phyloP scores from a whole-genome alignment of 2,329 filamentous ascomycete genomes.

The Niveomyces coronatus region DNA sequence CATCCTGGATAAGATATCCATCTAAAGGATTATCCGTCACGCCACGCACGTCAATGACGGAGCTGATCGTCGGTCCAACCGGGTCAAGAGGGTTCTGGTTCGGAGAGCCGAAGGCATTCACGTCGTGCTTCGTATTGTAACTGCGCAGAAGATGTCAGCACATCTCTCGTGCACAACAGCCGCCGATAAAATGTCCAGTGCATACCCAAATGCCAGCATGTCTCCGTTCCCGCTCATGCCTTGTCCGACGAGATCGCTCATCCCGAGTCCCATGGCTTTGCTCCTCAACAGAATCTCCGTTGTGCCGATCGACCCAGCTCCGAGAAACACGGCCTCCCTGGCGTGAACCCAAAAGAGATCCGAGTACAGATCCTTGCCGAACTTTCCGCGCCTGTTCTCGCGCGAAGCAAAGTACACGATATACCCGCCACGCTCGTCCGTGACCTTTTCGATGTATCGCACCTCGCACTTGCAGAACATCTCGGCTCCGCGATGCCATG shows the following conservation, averaged over 20 bases:
- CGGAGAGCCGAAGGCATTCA: constrained; percentile 15
- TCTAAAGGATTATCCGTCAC: constrained; percentile 41
- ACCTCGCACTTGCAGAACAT: constrained; percentile 63
- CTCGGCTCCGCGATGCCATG: constrained; percentile 63
- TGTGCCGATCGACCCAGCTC: constrained; percentile 53
- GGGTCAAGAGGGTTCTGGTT: constrained; percentile 29
- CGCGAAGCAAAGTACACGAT: constrained; percentile 57
- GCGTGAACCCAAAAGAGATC: constrained; percentile 60
- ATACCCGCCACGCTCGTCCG: constrained; percentile 40
- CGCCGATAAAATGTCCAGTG: too few species aligned
- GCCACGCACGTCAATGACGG: constrained; percentile 49
- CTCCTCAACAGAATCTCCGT: constrained; percentile 56
- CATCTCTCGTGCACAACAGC: too few species aligned
- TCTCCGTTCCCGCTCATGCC: constrained; percentile 59
- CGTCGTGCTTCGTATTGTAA: constrained; percentile 11
- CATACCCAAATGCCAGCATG: constrained; percentile 51
- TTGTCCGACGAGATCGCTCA: constrained; percentile 47
- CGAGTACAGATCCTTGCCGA: constrained; percentile 42
- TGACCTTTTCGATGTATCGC: constrained; percentile 46
- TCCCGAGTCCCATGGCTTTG: constrained; percentile 44
- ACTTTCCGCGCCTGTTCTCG: constrained; percentile 41
- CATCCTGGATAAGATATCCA: constrained; percentile 55
- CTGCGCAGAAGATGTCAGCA: constrained; percentile 39
- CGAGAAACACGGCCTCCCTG: constrained; percentile 54
- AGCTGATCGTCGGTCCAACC: constrained; percentile 52